Evolutionary conservation across 1,284 basidiomycete genomes (phyloP), one percentile per base, ranked within the genome.

Genomic region (Inonotus hispidus): DNA sequence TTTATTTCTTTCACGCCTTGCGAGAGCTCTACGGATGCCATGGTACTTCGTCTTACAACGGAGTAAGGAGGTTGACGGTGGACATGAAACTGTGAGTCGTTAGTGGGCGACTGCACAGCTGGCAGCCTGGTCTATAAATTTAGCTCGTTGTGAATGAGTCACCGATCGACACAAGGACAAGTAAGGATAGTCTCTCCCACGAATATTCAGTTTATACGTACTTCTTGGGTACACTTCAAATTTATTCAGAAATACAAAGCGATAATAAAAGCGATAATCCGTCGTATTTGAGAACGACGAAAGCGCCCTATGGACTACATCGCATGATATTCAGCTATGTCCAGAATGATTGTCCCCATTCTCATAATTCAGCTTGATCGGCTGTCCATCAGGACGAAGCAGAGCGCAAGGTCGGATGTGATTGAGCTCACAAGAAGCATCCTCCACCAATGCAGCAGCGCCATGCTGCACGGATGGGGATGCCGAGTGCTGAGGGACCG

Each of bases 1-100:
- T 52, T 29, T 16, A 55, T 60, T 14, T 19, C 58, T 39, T 52
- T 39, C 39, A 60, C 58, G 21, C 41, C 53, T 13, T 57, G 16
- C 29, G 43, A 35, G 10, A 57, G 45, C n/a, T 37, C 29, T 7
- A 27, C 19, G 10, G 50, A 52, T 14, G 25, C 21, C 46, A 49
- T 49, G 7, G 19, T 14, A 25, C 32, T 49, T 3, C 4, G n/a
- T 4, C 14, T 25, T 35, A 11, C 27, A 7, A 3, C 32, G 3
- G 4, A 4, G 50, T 8, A 3, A 32, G 11, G 16, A 14, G 23
- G 11, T 21, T 21, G 21, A n/a, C 25, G 50, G 16, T 32, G 14
- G 16, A 52, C n/a, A 52, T 13, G 41, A 35, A n/a, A 7, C n/a
- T 1, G 50, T 29, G 2, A 52, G 27, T n/a, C 14, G 19, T 35